Evolutionary conservation across 1,284 basidiomycete species (phyloP), one percentile per base, ranked within the genome.

Genomic region (Omphalotus olearius): DNA sequence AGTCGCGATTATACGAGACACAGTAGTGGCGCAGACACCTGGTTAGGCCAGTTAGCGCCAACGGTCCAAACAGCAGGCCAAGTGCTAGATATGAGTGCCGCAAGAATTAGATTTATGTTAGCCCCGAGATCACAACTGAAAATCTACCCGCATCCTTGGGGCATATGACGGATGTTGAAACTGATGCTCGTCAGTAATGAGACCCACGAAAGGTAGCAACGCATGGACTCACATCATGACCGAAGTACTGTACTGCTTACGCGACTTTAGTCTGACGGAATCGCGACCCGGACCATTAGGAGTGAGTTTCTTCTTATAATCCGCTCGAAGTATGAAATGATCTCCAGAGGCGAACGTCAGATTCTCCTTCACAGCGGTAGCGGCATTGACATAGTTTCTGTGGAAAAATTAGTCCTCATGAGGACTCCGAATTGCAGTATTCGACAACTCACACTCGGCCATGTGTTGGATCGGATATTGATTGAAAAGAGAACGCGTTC

Each of bases 71-170:
- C 64, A 4, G 80, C 79, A 11, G 70, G 76, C 77, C 79, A 78
- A 6, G 77, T 79, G 10, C 75, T 79, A 54, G 2, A 33, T 9
- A 33, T 3, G 30, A 33, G 47, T 50, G 37, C 38, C 55, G 16
- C 50, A 17, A 52, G 1, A 9, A 30, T 45, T 38, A 45, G 37
- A 23, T 40, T 40, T 40, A 16, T 23, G 45, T 57, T n/a, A 36
- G 36, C 39, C 30, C 20, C 6, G 3, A 37, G 43, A 46, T 17
- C 23, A 28, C 52, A 16, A 18, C 44, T 41, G 25, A 35, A 83
- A 37, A 70, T 80, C 62, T 56, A 85, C 83, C 77, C 81, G 58
- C 84, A 86, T 25, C 83, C 85, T 61, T 82, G 70, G 2, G 85
- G 74, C 73, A 78, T 76, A 55, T 78, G 74, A 20, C 72, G 68